Evolutionary conservation across 495 filamentous ascomycete genomes (phyloP).

Genomic region (Letharia lupina): DNA sequence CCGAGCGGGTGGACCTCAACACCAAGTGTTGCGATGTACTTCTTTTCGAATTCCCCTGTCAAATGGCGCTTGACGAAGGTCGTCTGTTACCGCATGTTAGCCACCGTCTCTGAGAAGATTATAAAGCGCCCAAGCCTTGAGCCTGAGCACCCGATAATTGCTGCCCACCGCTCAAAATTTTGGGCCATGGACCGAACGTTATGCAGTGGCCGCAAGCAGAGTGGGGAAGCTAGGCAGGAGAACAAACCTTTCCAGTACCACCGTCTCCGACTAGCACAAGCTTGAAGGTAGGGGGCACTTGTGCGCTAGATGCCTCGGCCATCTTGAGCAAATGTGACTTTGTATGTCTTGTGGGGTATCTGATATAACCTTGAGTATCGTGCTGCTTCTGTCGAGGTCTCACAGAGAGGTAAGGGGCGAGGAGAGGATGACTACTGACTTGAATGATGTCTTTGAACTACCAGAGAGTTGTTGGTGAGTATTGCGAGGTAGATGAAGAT

Average conservation of each 20-base stretch:
- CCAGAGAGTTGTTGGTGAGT: not conserved
- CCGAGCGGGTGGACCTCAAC: constrained; percentile 95
- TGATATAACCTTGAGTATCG: constrained; percentile 31
- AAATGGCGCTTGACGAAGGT: constrained; percentile 99
- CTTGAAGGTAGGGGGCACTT: constrained; percentile 81
- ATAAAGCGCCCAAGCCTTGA: not conserved
- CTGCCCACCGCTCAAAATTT: not conserved
- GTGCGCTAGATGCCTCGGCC: constrained; percentile 40
- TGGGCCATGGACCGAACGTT: not conserved
- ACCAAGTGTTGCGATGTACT: constrained; percentile 99
- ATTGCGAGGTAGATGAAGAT: not conserved
- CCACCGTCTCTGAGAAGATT: constrained; percentile 28
- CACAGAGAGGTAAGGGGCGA: not conserved
- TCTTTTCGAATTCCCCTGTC: constrained; percentile 99
- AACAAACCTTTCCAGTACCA: constrained; percentile 96
- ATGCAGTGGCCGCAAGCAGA: not conserved
- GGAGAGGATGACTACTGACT: not conserved
- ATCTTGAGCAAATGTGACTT: constrained; percentile 40
- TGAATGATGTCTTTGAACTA: not conserved
- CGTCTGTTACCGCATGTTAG: constrained; percentile 54
- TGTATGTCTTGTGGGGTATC: constrained; percentile 27
- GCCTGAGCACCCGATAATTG: not conserved
- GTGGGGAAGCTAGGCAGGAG: not conserved
- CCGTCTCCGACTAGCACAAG: constrained; percentile 99
- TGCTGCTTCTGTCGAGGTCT: not conserved